These are phyloP conservation scores for Cyathus striatus DNA, from an alignment of 768 basidiomycete species.

Conservation along the genomic window DNA sequence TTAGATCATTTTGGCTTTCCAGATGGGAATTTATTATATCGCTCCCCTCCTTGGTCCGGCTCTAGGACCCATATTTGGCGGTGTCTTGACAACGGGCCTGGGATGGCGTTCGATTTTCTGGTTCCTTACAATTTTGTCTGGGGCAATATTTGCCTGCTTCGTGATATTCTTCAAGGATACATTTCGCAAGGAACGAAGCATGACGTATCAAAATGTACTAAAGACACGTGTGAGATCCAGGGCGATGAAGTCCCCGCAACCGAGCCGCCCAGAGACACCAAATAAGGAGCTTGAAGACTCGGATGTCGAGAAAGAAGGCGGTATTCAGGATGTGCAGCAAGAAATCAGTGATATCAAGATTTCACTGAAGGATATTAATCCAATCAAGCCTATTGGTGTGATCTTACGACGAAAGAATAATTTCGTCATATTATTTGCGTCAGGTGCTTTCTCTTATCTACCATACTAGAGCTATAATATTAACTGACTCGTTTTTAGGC, in stretches of 20 bases:
- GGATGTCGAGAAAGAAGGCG: no score
- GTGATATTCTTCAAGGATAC: slow-evolving; percentile 74
- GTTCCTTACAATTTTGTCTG: slow-evolving; percentile 67
- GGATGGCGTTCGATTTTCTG: slow-evolving; percentile 83
- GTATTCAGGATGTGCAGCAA: no score
- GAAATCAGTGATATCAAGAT: slow-evolving; percentile 39
- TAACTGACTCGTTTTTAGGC: slow-evolving; percentile 33
- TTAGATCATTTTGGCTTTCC: neutral
- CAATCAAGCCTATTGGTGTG: slow-evolving; percentile 53
- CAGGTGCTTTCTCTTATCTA: slow-evolving; percentile 42
- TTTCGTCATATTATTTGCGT: slow-evolving; percentile 55
- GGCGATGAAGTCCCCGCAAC: slow-evolving; percentile 6
- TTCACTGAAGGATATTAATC: slow-evolving; percentile 70
- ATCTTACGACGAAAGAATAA: slow-evolving; percentile 67
- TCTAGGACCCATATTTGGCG: slow-evolving; percentile 71
- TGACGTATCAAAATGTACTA: slow-evolving; percentile 69
- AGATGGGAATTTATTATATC: slow-evolving; percentile 78
- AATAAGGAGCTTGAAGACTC: no score
- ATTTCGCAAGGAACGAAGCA: slow-evolving; percentile 76
- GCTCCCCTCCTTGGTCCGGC: slow-evolving; percentile 74
- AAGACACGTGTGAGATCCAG: slow-evolving; percentile 31
- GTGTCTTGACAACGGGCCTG: slow-evolving; percentile 58
- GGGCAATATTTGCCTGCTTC: slow-evolving; percentile 49
- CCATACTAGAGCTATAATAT: no score
- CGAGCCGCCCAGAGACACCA: no score